Conservation (phyloP, 2,329 filamentous ascomycete species). For the Talaromyces verruculosus region DNA sequence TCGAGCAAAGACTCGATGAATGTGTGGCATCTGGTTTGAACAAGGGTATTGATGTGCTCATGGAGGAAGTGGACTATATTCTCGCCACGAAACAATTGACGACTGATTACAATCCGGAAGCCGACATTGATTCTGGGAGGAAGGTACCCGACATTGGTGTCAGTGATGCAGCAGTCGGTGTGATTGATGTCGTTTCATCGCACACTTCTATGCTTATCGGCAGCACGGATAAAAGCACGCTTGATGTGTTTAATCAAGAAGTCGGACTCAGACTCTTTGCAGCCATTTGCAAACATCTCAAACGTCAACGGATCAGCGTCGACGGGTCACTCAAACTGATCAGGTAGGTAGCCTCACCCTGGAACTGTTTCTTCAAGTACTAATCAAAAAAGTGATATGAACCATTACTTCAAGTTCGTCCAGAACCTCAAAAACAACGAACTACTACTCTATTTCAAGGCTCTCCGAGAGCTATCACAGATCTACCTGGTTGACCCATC, state of each 20-base stretch:
- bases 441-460: constrained; percentile 84
- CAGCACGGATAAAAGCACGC: constrained; percentile 95
- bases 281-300: constrained; percentile 93
- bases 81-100: constrained; percentile 83
- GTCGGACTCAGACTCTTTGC: constrained; percentile 90
- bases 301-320: constrained; percentile 87
- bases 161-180: constrained; percentile 72
- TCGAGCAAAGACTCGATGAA: constrained; percentile 98
- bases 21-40: constrained; percentile 92
- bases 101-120: constrained; percentile 81
- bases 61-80: constrained; percentile 97
- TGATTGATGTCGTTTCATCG: constrained; percentile 80
- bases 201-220: constrained; percentile 93
- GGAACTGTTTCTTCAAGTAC: neutral
- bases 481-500: constrained; percentile 87
- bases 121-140: constrained; percentile 36
- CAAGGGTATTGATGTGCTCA: constrained; percentile 96
- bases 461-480: constrained; percentile 86
- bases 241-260: constrained; percentile 98
- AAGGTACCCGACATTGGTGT: constrained; percentile 57
- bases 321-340: constrained; percentile 90
- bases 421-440: constrained; percentile 78
- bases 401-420: constrained; percentile 85
- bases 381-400: constrained; percentile 70
- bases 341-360: constrained; percentile 46